Evolutionary conservation across 345 rosid genomes (phyloP).

Genomic region (Syzygium jambos): DNA sequence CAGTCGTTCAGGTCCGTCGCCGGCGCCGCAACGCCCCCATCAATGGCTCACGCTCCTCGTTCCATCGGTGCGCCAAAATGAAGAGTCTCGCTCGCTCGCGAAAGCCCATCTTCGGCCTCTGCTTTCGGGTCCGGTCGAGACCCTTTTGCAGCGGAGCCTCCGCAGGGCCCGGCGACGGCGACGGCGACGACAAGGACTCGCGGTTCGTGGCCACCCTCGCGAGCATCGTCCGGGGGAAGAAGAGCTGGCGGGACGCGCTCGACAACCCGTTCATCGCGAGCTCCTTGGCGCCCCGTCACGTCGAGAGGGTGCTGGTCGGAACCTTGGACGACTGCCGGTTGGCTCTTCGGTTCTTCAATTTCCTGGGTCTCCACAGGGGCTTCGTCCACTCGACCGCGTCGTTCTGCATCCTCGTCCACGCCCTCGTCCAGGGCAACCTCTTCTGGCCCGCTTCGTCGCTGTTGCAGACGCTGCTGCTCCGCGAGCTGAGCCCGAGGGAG

Average conservation of each 20-base stretch:
- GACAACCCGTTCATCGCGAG: conserved; percentile 23
- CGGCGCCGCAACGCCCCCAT: neutral
- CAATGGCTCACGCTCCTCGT: neutral
- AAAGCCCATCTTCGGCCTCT: conserved; percentile 7
- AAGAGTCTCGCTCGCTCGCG: conserved; percentile 10
- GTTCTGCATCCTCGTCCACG: conserved; percentile 71
- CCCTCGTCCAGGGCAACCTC: conserved; percentile 38
- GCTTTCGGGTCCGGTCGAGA: conserved; percentile 5
- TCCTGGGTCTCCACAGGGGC: conserved; percentile 69
- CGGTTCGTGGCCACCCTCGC: conserved; percentile 36
- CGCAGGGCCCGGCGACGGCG: conserved; percentile 4
- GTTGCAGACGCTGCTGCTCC: conserved; percentile 64
- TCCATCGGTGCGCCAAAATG: neutral
- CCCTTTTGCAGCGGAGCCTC: conserved; percentile 10
- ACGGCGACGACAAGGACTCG: conserved; percentile 21
- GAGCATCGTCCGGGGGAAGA: conserved; percentile 50
- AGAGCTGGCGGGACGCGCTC: conserved; percentile 64
- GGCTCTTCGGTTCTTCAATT: conserved; percentile 78
- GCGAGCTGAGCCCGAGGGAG: conserved; percentile 44
- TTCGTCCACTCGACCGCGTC: conserved; percentile 65
- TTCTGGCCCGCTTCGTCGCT: conserved; percentile 94
- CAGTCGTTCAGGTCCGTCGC: neutral
- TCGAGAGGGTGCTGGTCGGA: conserved; percentile 51
- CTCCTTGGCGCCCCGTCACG: conserved; percentile 38
- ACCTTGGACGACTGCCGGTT: conserved; percentile 67